Base-by-base conservation (phyloP, 306 rosid genomes). In the Gleditsia sinensis region DNA sequence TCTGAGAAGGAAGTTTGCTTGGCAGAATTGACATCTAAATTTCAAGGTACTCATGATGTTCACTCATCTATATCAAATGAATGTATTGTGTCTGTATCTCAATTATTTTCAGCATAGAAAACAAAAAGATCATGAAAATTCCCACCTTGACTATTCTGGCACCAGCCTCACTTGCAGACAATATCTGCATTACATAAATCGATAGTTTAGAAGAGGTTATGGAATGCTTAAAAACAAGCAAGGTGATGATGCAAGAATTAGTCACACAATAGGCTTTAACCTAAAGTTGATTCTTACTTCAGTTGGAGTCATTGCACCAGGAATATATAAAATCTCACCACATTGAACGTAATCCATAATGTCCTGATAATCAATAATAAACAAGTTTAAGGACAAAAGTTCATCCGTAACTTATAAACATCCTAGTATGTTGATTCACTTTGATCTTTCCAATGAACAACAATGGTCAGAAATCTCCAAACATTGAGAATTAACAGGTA, bases 241-340 rank as follows among this genome's bases (percentile, higher is more conserved):
- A 33, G 59, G 57, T 27, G 32, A 69, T 33, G 59, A 42, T 49
- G 39, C 57, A 69, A 64, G 37, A 68, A 32, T 23, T 37, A 40
- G 34, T 55, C 9, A 75, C 54, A 33, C 37, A 59, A 10, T 19
- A 43, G 30, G 37, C 34, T 19, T 46, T 77, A 81, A 75, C 46
- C 74, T 49, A 80, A 67, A 69, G 39, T 24, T 69, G 53, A 67
- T 33, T n/a, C 88, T 84, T 83, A 93, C 98, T 89, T 93, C 97
- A 28, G 98, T 89, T 81, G 98, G 98, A 78, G 94, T 93, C 98
- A 93, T 91, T 64, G 85, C 82, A 27, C 98, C 98, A 9, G 98
- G 98, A 72, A 91, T 91, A 69, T 91, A 93, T 71, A 93, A 72
- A 78, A 84, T 60, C 33, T 88, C 98, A 68, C 71, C 42, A 74